Base-by-base conservation (phyloP, 1,284 basidiomycete genomes). In the Rhodofomes roseus region DNA sequence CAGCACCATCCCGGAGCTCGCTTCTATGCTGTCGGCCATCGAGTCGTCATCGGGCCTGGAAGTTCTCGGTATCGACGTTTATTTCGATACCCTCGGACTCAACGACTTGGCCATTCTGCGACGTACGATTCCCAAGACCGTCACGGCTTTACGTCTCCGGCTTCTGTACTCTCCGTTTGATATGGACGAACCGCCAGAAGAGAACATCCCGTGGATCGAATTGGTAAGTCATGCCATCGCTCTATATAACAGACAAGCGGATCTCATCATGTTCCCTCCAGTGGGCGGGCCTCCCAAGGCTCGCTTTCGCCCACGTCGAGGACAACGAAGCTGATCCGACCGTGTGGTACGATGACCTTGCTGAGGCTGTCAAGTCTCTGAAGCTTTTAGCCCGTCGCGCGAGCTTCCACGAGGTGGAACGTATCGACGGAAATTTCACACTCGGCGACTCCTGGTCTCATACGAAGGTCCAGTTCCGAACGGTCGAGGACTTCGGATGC, bases 401-500 rank as follows among this genome's bases (percentile, higher is more conserved):
- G 20, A 1, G 14, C 6, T 18, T 54, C 12, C 18, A 14, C 4
- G n/a, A 40, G 34, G 36, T 44, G 9, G 20, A 12, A 7, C 43
- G 23, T 8, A 25, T 22, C 22, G n/a, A 25, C 20, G 7, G 9
- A 7, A 36, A 22, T 18, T 8, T 8, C 8, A 22, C 7, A 4
- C 22, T 54, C 16, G 8, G 16, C 8, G 29, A 1, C 5, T 22
- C 43, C 9, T 54, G 52, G 52, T 22, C 31, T 14, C n/a, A 5
- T 14, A 34, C 31, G 5, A 54, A 37, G 36, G 8, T 22, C 37
- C n/a, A 25, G 52, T 39, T 36, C 22, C 23, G 20, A 14, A n/a
- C 52, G 5, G 52, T 25, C n/a, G 50, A 54, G 51, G 55, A 62
- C 55, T 60, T 61, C 54, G 52, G 60, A 41, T 52, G 20, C 36